Evolutionary conservation across 768 basidiomycete species (phyloP).

Genomic region (Panaeolus papilionaceus): DNA sequence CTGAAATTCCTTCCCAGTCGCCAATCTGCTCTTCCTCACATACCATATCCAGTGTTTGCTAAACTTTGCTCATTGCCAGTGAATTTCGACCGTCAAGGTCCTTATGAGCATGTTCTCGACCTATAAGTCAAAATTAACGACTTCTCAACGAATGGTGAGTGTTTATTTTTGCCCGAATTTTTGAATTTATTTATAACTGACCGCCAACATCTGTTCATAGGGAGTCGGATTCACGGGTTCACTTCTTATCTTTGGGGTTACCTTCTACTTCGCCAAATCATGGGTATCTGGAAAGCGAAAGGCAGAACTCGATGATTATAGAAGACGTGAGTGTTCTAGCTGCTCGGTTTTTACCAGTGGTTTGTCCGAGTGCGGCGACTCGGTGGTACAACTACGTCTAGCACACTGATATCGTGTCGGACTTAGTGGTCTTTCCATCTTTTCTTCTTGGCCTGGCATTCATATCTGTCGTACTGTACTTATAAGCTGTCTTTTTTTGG

Average conservation of each 20-base stretch:
- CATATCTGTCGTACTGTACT: conserved; percentile 5
- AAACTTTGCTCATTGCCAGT: background rate
- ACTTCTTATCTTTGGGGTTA: conserved; percentile 36
- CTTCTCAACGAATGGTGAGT: conserved; percentile 25
- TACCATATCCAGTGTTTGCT: background rate
- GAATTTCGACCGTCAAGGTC: background rate
- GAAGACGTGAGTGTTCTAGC: conserved; percentile 31
- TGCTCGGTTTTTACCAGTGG: background rate
- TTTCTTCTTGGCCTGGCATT: conserved; percentile 3
- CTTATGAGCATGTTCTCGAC: background rate
- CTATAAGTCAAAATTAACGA: conserved; percentile 17
- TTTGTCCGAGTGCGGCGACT: conserved; percentile 3
- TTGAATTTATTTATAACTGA: conserved; percentile 3
- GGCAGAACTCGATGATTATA: conserved; percentile 38
- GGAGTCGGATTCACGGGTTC: conserved; percentile 36
- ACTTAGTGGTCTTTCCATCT: conserved; percentile 3
- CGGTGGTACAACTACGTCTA: background rate
- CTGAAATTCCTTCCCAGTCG: conserved; percentile 3
- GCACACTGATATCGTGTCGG: conserved; percentile 12
- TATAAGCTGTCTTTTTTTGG: background rate
- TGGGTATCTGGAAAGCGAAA: conserved; percentile 39
- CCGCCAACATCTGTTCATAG: conserved; percentile 25
- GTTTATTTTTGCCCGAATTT: background rate
- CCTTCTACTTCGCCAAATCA: conserved; percentile 42
- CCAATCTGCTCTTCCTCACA: conserved; percentile 8